Evolutionary conservation across 192 early-diverging fungal genomes (phyloP), one percentile per base, ranked within the genome.

Genomic region (Coemansia sp.): DNA sequence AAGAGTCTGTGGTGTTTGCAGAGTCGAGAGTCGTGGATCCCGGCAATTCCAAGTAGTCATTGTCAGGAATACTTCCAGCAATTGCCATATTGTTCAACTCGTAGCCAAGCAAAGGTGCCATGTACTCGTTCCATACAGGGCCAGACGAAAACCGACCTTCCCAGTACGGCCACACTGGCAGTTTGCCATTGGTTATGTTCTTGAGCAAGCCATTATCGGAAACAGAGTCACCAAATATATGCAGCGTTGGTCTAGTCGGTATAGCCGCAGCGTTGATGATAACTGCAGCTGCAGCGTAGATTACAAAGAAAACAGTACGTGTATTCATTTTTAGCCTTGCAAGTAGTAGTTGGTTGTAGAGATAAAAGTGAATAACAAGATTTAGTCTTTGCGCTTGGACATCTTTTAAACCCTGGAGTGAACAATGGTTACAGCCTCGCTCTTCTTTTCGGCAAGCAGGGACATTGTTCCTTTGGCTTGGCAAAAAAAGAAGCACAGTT

Each of bases 191-290:
- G 0, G 68, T 66, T 40, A 70, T 46, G 5, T 62, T 44, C 9
- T 36, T 50, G 47, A 74, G 71, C 34, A 56, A 58, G 26, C 68
- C 74, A 12, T 57, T 44, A 11, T 76, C 74, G 0, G 64, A 67
- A 1, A 71, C 46, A 2, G 61, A 63, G 47, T 71, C 74, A 37
- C 68, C 74, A 71, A 76, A 71, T 46, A 71, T 61, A 26, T 68
- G 36, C 26, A 76, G 60, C 9, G 68, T 67, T 5, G 73, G 64
- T 21, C 48, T 50, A 44, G 48, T 23, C 21, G 18, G 10, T 23
- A 50, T 50, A 10, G 3, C 15, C 18, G 18, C 21, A 10, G 48
- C 18, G n/a, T 23, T 31, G 26, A 14, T 26, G 26, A 9, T 28
- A 54, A 21, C n/a, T 31, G 28, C 11, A 28, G 52, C 52, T 4